These are phyloP conservation scores for Eleusine indica DNA, from an alignment of 176 grass and related monocot genomes.

Conservation along the genomic window DNA sequence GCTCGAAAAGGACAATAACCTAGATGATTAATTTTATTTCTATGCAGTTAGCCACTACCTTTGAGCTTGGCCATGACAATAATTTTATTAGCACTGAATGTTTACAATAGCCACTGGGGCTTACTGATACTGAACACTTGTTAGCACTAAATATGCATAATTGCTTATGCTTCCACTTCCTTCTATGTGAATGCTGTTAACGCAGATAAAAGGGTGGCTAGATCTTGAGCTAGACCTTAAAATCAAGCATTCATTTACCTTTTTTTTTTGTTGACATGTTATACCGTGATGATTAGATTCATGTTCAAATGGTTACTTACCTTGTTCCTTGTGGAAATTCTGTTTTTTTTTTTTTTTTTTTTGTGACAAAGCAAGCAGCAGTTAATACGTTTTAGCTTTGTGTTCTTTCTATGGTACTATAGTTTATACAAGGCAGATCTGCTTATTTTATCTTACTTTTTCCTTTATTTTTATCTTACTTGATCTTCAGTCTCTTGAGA, in stretches of 20 bases:
- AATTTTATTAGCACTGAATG: conserved; percentile 1
- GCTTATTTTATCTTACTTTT: conserved; percentile 25
- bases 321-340: background rate
- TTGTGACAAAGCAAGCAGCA: background rate
- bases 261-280: background rate
- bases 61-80: background rate
- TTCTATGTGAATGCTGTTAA: background rate
- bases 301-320: background rate
- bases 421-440: conserved; percentile 3
- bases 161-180: background rate
- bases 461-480: background rate
- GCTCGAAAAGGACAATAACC: background rate
- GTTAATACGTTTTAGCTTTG: background rate
- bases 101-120: background rate
- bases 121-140: background rate
- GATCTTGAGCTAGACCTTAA: conserved; percentile 16
- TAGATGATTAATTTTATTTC: conserved; percentile 16
- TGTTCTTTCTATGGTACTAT: background rate
- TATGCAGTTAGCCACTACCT: background rate
- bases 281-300: conserved; percentile 12
- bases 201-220: background rate
- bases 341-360: background rate
- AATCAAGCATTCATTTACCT: background rate
- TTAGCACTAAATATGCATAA: conserved; percentile 22
- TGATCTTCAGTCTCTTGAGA: conserved; percentile 56